Evolutionary conservation across 257 asterid genomes (phyloP), one percentile per base, ranked within the genome.

Genomic region (Nicotiana benthamiana): DNA sequence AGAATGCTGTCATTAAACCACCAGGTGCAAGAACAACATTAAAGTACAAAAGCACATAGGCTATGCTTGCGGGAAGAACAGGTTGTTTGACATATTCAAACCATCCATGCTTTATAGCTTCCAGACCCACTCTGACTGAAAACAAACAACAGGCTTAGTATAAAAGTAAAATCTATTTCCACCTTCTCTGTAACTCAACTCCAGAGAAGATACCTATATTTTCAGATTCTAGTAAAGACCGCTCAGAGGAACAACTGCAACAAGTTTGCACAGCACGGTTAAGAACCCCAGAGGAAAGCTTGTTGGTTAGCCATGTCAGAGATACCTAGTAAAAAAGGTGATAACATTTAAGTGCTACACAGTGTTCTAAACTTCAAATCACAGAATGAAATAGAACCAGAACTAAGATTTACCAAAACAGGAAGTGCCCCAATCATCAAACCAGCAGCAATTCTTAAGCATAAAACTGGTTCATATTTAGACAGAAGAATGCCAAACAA

Each of bases 11-110:
- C 98, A 95, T 95, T 85, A 93, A 86, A 79, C 95, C 89, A 61
- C 99, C 94, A 81, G 99, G 99, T 79, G 99, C 93, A 77, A 93
- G 98, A 83, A 92, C 95, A 52, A 88, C 93, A 79, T 93, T 95
- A 88, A 92, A 93, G 89, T 84, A 92, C 84, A 95, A 96, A 64
- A 93, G 83, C 82, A 95, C 98, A 91, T 87, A 90, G 79, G 97
- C 97, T 83, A 95, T 90, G 87, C 99, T 95, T 61, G 97, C 99
- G 6, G 98, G 97, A 77, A 95, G 95, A 91, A 93, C 98, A 77
- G 99, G 98, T 85, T 93, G 98, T 84, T 93, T 90, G 77, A 91
- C 85, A 89, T 95, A 95, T 87, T 93, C 99, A 85, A 88, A 62
- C 97, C 92, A 95, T 80, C 99, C 97, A 75, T 90, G 93, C 92